Base-by-base conservation (phyloP, 768 basidiomycete genomes). In the Symmetrospora coprosmae region DNA sequence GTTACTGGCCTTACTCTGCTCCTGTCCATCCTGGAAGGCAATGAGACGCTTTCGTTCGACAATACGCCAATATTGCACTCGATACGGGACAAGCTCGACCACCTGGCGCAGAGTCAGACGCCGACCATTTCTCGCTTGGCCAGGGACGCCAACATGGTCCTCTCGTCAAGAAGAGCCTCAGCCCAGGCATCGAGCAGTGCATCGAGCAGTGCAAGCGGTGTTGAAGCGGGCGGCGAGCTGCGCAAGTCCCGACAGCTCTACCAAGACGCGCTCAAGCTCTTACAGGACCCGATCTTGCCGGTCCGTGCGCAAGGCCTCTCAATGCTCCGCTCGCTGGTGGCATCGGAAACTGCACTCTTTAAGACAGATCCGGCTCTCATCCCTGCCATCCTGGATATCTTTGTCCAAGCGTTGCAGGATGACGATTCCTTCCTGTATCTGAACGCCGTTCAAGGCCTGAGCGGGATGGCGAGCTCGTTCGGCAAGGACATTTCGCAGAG, bases 361-460 rank as follows among this genome's bases (percentile, higher is more conserved):
- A 31, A 38, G 28, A 64, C 67, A 13, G 81, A 85, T 66, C 73
- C 76, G 2, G 83, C 85, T 0, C 75, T 96, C 25, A 72, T 82
- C 16, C 88, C 89, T 5, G 85, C 83, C 0, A 86, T 96, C 65
- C 73, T 90, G 45, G 84, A 85, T 28, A 84, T 94, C 55, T 92
- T 96, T 71, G 72, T 91, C 64, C 82, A 86, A 68, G 79, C 82
- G 0, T 73, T 91, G 4, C 84, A 87, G 68, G 89, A 94, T 63
- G 85, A 90, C 37, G 92, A 97, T 68, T 88, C 87, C n/a, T 96
- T 89, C 71, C 81, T 96, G 55, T 96, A 88, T 69, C 75, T 96
- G 51, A 89, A 89, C 68, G 89, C 86, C 0, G 84, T 92, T 14
- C 87, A 90, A 67, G 91, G 91, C 0, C 77, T 97, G 0, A 80